These are phyloP conservation scores for Solanum pimpinellifolium DNA, from an alignment of 257 asterid genomes.

Conservation along the genomic window DNA sequence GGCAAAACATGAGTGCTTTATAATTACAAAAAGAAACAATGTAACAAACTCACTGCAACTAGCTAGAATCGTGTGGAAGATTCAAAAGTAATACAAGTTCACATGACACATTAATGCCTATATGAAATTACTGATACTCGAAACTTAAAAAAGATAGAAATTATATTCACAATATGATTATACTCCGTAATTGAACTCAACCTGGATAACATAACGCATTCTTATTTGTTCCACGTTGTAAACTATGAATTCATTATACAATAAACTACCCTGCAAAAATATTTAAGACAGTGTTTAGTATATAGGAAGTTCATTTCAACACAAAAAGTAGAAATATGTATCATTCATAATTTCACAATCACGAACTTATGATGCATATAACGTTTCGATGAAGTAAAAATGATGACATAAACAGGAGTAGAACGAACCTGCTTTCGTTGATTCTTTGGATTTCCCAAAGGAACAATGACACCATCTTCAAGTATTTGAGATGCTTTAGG, in stretches of 20 bases:
- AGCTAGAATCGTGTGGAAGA: background rate
- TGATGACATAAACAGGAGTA: background rate
- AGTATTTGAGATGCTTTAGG: slow-evolving; percentile 40
- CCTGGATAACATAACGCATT: slow-evolving; percentile 85
- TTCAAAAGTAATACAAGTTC: background rate
- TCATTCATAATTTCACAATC: background rate
- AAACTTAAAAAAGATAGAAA: background rate
- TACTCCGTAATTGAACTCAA: slow-evolving; percentile 51
- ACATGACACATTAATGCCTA: background rate
- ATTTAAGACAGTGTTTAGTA: background rate
- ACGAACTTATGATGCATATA: background rate
- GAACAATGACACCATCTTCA: slow-evolving; percentile 76
- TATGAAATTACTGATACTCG: background rate
- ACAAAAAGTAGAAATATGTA: background rate
- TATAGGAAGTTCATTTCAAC: background rate
- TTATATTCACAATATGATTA: background rate
- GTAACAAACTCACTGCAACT: background rate
- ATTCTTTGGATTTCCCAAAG: slow-evolving; percentile 65
- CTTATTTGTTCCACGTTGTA: slow-evolving; percentile 85
- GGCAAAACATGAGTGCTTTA: background rate
- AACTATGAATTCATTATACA: slow-evolving; percentile 85
- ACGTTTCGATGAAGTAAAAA: background rate
- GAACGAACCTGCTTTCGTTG: slow-evolving; percentile 36
- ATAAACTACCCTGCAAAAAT: slow-evolving; percentile 45
- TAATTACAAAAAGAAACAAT: background rate